phyloP scores from a whole-genome alignment of 108 stramenopile species.

The Conticribra guillardii region DNA sequence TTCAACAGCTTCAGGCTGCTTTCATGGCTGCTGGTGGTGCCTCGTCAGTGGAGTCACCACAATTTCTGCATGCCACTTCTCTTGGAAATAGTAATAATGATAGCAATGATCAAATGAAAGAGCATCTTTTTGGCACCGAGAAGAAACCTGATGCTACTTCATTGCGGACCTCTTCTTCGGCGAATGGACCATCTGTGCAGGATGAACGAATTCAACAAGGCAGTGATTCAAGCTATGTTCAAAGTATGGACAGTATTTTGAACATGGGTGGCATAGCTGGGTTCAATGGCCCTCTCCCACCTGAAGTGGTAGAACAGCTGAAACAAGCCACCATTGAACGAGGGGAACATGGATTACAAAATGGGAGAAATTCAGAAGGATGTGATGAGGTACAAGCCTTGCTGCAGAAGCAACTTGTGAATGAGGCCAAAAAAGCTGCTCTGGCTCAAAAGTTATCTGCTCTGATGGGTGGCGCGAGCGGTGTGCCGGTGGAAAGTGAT shows the following conservation, averaged over 20 bases:
- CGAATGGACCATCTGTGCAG: too few relatives aligned
- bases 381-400: background rate
- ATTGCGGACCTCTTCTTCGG: too few relatives aligned
- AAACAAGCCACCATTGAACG: background rate
- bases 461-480: background rate
- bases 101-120: too few relatives aligned
- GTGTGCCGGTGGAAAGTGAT: background rate
- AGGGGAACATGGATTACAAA: background rate
- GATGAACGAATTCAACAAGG: background rate
- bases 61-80: too few relatives aligned
- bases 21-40: too few relatives aligned
- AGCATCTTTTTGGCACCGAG: too few relatives aligned
- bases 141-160: too few relatives aligned
- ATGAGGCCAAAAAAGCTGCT: conserved; percentile 4
- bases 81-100: too few relatives aligned
- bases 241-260: background rate
- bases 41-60: too few relatives aligned
- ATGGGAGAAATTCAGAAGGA: background rate
- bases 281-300: background rate
- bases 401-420: background rate
- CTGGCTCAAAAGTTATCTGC: conserved; percentile 1
- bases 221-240: background rate
- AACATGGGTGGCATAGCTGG: background rate
- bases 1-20: too few relatives aligned
- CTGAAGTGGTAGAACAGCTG: background rate